Evolutionary conservation across 2,329 filamentous ascomycete genomes (phyloP), one percentile per base, ranked within the genome.

Genomic region (Bimuria novae-zelandiae): DNA sequence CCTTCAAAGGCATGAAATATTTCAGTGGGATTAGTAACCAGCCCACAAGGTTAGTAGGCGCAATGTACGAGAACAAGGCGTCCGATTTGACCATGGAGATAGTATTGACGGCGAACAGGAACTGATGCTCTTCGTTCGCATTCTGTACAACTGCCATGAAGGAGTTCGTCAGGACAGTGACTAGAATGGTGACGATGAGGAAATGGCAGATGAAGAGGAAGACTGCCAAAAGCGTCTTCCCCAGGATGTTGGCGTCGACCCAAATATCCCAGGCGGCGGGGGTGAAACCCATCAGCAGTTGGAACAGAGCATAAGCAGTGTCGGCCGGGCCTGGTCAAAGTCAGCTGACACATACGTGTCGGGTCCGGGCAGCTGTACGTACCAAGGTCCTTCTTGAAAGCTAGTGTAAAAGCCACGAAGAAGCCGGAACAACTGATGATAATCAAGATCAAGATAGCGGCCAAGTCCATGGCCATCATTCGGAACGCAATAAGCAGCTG

Each of bases 81-180:
- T 97, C 93, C n/a, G 94, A 96, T 74, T 97, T 97, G 60, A 97
- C 93, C 90, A 96, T 95, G 4, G 91, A 95, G 44, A 97, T 96
- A 4, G 93, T 95, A 69, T 97, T 97, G 72, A 97, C 92, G 0
- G 93, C 93, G 68, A 97, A 97, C 2, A 97, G 76, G 69, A 96
- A 97, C 60, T 87, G 85, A 63, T 97, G 92, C 74, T 97, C 93
- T 71, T 97, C 89, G 49, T 91, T 90, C 7, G 92, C 92, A 68
- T 97, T 97, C 46, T 91, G 91, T 2, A 94, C 90, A 69, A 97
- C 93, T 1, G 89, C 86, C 89, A 95, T 96, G 77, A 97, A 97
- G 0, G 90, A 96, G 69, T 97, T 97, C 4, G 92, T 96, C 56
- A 97, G 75, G n/a, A 97, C 93, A 0, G 92, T 96, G 63, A 97